A percentile compares a stretch with the other conserved stretches of the same genome.
These are phyloP conservation scores for Fusarium mangiferae DNA, from an alignment of 2,329 filamentous ascomycete genomes.

Conservation along the genomic window DNA sequence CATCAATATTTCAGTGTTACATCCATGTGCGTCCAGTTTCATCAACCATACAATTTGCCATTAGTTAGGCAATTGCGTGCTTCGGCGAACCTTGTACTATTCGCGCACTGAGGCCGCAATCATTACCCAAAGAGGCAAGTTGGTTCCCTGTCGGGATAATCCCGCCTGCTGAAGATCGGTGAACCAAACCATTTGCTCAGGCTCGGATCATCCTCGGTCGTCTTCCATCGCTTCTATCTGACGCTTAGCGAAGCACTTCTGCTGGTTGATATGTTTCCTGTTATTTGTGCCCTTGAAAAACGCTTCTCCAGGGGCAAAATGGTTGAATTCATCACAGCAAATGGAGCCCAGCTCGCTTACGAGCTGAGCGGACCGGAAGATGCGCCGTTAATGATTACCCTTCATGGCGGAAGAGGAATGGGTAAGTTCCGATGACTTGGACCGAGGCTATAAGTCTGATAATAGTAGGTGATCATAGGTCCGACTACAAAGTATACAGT, in stretches of 20 bases:
- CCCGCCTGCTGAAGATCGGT: neutral
- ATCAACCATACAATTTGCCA: constrained; percentile 3
- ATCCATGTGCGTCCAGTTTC: neutral
- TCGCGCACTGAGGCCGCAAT: no score
- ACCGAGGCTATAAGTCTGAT: neutral
- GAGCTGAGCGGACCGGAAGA: neutral
- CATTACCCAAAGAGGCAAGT: constrained; percentile 1
- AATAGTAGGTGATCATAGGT: neutral
- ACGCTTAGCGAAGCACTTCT: neutral
- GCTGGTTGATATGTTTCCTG: neutral
- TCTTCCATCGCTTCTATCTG: neutral
- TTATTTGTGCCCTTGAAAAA: no score
- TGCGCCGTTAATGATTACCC: neutral
- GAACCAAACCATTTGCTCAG: neutral
- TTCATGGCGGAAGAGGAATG: neutral
- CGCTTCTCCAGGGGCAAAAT: neutral
- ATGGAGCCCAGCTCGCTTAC: neutral
- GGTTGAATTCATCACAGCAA: neutral
- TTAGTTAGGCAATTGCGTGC: constrained; percentile 8
- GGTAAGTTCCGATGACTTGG: neutral
- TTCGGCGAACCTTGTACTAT: neutral
- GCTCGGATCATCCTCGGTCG: no score
- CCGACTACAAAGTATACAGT: neutral
- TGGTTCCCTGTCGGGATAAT: neutral
- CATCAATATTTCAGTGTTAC: neutral